Evolutionary conservation across 2,329 filamentous ascomycete genomes (phyloP).

Genomic region (Tympanopsis confertula): DNA sequence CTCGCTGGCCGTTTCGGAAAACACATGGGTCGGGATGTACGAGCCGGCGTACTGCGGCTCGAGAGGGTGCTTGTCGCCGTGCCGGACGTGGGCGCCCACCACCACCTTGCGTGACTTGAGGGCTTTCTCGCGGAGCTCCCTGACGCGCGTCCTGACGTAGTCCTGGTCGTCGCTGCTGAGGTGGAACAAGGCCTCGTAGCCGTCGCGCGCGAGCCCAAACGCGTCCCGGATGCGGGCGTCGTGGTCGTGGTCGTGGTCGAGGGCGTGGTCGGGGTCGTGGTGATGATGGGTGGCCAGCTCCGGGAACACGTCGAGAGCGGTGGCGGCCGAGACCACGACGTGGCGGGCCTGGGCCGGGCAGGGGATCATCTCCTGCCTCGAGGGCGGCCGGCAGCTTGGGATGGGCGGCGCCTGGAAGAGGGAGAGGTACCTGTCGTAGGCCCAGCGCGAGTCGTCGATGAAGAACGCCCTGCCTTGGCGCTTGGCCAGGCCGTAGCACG

Average conservation of each 20-base stretch:
- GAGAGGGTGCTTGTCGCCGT: constrained; percentile 66
- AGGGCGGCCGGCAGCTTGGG: constrained; percentile 58
- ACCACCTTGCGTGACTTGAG: constrained; percentile 28
- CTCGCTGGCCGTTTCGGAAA: constrained; percentile 44
- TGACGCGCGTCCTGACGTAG: constrained; percentile 50
- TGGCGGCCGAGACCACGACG: constrained; percentile 61
- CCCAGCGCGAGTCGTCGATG: constrained; percentile 73
- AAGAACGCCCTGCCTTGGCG: constrained; percentile 69
- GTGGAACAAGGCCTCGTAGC: constrained; percentile 66
- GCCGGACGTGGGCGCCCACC: constrained; percentile 68
- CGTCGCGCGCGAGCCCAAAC: constrained; percentile 55
- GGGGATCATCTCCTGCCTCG: constrained; percentile 65
- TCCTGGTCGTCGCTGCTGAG: constrained; percentile 51
- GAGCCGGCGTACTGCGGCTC: constrained; percentile 67
- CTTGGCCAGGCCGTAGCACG: constrained; percentile 68
- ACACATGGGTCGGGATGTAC: constrained; percentile 66
- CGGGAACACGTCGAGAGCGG: constrained; percentile 49
- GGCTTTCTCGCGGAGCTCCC: constrained; percentile 37
- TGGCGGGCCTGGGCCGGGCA: constrained; percentile 69
- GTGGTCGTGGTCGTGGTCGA: constrained; percentile 28
- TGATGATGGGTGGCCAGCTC: constrained; percentile 16
- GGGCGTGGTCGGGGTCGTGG: constrained; percentile 23
- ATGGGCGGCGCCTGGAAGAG: constrained; percentile 60
- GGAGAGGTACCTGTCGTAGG: constrained; percentile 63
- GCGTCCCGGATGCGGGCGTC: constrained; percentile 32